phyloP scores from a whole-genome alignment of 345 rosid species.

The Durio zibethinus region DNA sequence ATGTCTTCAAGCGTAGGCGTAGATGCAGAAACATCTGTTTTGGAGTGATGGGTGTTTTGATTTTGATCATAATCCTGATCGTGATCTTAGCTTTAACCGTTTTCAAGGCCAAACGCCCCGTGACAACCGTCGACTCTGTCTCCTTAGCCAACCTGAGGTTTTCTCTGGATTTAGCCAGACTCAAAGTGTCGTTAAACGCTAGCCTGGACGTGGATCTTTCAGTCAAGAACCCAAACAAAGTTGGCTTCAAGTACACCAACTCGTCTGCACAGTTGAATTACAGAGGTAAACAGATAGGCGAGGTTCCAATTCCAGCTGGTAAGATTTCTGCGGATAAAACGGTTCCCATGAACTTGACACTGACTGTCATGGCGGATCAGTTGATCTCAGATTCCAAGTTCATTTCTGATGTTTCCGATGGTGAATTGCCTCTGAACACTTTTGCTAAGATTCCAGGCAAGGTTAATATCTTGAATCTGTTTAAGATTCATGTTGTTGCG shows the following conservation, averaged over 20 bases:
- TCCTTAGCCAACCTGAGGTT: constrained; percentile 30
- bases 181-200: constrained; percentile 42
- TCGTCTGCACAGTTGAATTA: constrained; percentile 50
- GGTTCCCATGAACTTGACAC: constrained; percentile 46
- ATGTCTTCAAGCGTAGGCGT: constrained; percentile 10
- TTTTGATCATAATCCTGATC: constrained; percentile 34
- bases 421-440: constrained; percentile 38
- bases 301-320: constrained; percentile 60
- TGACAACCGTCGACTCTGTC: constrained; percentile 44
- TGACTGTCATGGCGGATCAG: constrained; percentile 65
- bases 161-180: constrained; percentile 22
- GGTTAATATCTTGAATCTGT: constrained; percentile 40
- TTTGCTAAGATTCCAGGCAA: constrained; percentile 52
- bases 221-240: constrained; percentile 66
- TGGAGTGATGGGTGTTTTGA: constrained; percentile 6
- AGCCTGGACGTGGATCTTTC: constrained; percentile 49
- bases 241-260: constrained; percentile 49
- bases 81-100: constrained; percentile 62
- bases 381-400: constrained; percentile 39
- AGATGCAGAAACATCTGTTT: constrained; percentile 43
- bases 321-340: constrained; percentile 44
- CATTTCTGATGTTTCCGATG: constrained; percentile 33
- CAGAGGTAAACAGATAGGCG: constrained; percentile 57
- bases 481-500: constrained; percentile 43
- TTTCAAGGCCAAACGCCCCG: constrained; percentile 65